These are phyloP conservation scores for Capronia epimyces DNA, from an alignment of 2,329 filamentous ascomycete species.

Conservation along the genomic window DNA sequence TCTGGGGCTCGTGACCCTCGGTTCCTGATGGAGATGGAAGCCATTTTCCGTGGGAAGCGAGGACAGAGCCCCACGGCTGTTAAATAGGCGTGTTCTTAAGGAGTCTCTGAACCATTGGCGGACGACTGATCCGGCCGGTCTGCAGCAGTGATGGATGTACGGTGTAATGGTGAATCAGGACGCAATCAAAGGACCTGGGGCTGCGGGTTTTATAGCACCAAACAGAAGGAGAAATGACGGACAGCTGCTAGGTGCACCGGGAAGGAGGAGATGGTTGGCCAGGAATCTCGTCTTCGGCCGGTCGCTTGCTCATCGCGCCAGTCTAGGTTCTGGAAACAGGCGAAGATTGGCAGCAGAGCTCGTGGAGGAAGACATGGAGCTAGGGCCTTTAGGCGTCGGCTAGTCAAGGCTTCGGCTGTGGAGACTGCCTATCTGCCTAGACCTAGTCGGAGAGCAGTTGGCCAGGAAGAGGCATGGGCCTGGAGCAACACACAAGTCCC, in stretches of 20 bases:
- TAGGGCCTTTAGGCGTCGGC: not conserved
- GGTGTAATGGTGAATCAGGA: not conserved
- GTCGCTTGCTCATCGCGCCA: slow-evolving; percentile 11
- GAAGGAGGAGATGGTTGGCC: slow-evolving; percentile 7
- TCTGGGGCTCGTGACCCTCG: not conserved
- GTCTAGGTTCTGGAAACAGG: slow-evolving; percentile 12
- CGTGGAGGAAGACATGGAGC: not conserved
- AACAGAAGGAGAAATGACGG: not conserved
- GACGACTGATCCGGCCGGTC: no score
- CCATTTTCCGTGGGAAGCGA: not conserved
- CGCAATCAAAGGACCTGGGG: not conserved
- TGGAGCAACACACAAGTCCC: not conserved
- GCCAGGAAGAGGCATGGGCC: no score
- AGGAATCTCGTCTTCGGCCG: not conserved
- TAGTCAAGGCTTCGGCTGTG: not conserved
- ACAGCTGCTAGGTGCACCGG: not conserved
- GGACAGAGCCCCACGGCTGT: not conserved
- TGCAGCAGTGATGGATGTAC: no score
- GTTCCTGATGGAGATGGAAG: not conserved
- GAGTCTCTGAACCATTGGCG: no score
- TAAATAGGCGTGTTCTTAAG: no score
- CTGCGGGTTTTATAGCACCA: not conserved
- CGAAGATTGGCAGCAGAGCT: slow-evolving; percentile 7
- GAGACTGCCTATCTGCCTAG: not conserved
- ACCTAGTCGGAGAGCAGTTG: not conserved